phyloP scores from a whole-genome alignment of 371 early-diverging fungal genomes.

The Polyrhizophydium stewartii region DNA sequence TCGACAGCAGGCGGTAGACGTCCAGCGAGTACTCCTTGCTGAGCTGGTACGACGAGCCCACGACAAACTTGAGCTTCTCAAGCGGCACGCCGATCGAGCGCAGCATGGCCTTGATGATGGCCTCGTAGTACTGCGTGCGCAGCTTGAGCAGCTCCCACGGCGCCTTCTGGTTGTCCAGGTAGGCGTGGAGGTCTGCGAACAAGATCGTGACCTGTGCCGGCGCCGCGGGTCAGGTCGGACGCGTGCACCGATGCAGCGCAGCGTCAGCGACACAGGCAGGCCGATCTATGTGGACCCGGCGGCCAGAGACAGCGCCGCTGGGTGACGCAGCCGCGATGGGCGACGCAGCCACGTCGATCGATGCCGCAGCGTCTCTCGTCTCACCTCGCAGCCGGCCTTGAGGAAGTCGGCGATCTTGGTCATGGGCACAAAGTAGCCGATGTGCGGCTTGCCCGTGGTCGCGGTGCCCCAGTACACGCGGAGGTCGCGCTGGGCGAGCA shows the following conservation, averaged over 20 bases:
- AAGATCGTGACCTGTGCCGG: conserved; percentile 83
- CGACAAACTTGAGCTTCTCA: conserved; percentile 90
- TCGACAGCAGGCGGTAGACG: conserved; percentile 85
- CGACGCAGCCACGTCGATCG: background rate
- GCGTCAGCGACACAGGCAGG: background rate
- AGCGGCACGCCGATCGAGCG: conserved; percentile 86
- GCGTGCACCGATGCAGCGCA: too few relatives aligned
- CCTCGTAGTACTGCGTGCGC: conserved; percentile 95
- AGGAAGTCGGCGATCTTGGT: conserved; percentile 98
- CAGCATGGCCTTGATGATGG: conserved; percentile 89
- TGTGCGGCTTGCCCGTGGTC: conserved; percentile 97
- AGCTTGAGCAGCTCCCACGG: conserved; percentile 88
- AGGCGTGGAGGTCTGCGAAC: conserved; percentile 98
- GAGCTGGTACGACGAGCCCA: conserved; percentile 90
- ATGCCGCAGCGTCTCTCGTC: background rate
- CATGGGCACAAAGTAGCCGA: conserved; percentile 99
- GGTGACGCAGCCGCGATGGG: too few relatives aligned
- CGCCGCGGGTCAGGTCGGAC: too few relatives aligned
- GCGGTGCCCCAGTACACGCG: conserved; percentile 99
- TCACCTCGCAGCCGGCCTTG: conserved; percentile 83
- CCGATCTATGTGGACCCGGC: too few relatives aligned
- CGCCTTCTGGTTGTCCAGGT: conserved; percentile 99
- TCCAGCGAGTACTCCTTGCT: conserved; percentile 90
- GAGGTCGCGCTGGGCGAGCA: conserved; percentile 86
- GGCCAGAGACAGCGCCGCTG: too few relatives aligned